A percentile compares a stretch with the other conserved stretches of the same genome.
phyloP scores from a whole-genome alignment of 768 basidiomycete genomes.

The Naganishia kalamii region DNA sequence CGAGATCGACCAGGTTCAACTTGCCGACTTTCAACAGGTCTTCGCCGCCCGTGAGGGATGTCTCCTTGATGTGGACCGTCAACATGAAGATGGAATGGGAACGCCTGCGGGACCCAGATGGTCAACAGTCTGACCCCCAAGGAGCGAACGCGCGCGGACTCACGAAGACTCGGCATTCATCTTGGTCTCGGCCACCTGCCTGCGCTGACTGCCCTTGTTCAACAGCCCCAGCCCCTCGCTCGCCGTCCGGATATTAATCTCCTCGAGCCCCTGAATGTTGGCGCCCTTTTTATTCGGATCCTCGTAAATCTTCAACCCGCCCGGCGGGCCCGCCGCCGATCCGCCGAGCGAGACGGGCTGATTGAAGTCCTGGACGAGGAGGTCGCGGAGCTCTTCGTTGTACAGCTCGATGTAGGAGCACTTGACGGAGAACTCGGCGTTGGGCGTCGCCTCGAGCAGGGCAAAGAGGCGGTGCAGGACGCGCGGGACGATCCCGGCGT shows the following conservation, averaged over 20 bases:
- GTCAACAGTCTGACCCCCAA: not conserved
- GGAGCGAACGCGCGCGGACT: constrained; percentile 20
- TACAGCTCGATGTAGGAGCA: constrained; percentile 92
- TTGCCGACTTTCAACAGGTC: constrained; percentile 90
- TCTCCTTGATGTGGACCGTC: constrained; percentile 85
- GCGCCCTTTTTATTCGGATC: constrained; percentile 78
- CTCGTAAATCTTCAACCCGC: constrained; percentile 82
- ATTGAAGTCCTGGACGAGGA: constrained; percentile 69
- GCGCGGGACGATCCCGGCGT: constrained; percentile 94
- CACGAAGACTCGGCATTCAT: constrained; percentile 68
- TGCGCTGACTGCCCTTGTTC: constrained; percentile 77
- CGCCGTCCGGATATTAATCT: constrained; percentile 72
- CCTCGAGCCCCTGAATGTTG: constrained; percentile 90
- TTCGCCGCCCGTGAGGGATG: constrained; percentile 58
- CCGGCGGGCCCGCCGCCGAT: constrained; percentile 14
- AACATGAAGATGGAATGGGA: constrained; percentile 98
- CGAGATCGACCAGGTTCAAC: constrained; percentile 92
- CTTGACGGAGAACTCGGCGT: constrained; percentile 81
- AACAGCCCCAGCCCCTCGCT: constrained; percentile 75
- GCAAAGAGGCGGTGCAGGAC: constrained; percentile 85
- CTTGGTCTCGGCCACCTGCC: constrained; percentile 91
- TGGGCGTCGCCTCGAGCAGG: constrained; percentile 63
- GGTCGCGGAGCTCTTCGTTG: constrained; percentile 95
- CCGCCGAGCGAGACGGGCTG: constrained; percentile 22
- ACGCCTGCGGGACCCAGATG: constrained; percentile 52